Conservation (phyloP, 768 basidiomycete species). For the Termitomyces sp. region DNA sequence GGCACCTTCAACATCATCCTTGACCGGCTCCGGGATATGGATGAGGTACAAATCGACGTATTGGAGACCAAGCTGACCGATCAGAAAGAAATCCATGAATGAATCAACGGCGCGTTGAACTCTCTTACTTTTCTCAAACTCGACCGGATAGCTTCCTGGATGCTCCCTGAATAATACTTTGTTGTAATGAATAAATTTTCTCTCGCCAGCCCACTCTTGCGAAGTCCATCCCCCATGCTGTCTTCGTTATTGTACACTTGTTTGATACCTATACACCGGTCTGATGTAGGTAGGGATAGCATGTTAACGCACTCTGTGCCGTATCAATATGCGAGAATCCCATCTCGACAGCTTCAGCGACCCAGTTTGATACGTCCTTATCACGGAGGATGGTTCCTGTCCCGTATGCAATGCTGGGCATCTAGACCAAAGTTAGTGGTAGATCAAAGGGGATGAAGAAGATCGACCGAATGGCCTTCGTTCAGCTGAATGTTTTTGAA, state of each 20-base stretch:
- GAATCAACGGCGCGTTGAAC: neutral
- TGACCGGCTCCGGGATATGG: slow-evolving; percentile 37
- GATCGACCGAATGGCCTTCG: slow-evolving; percentile 11
- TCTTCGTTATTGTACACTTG: slow-evolving; percentile 33
- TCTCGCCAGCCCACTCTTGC: slow-evolving; percentile 41
- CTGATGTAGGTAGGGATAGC: slow-evolving; percentile 11
- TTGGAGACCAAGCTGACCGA: slow-evolving; percentile 49
- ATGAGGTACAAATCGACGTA: slow-evolving; percentile 71
- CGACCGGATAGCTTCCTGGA: slow-evolving; percentile 34
- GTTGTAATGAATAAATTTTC: slow-evolving; percentile 48
- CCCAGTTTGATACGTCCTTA: slow-evolving; percentile 7
- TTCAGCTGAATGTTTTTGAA: slow-evolving; percentile 9
- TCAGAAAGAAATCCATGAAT: neutral
- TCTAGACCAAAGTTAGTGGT: neutral
- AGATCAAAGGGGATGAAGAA: neutral
- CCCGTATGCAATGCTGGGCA: slow-evolving; percentile 15
- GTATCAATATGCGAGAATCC: slow-evolving; percentile 20
- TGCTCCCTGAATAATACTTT: slow-evolving; percentile 42
- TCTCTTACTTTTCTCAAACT: slow-evolving; percentile 45
- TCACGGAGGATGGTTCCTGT: slow-evolving; percentile 8
- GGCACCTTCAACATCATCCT: slow-evolving; percentile 27
- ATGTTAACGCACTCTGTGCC: slow-evolving; percentile 15
- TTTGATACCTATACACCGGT: slow-evolving; percentile 8
- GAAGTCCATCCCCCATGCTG: slow-evolving; percentile 35
- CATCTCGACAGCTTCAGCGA: slow-evolving; percentile 12